Conservation (phyloP, 2,329 filamentous ascomycete genomes). For the Colletotrichum eremochloae region DNA sequence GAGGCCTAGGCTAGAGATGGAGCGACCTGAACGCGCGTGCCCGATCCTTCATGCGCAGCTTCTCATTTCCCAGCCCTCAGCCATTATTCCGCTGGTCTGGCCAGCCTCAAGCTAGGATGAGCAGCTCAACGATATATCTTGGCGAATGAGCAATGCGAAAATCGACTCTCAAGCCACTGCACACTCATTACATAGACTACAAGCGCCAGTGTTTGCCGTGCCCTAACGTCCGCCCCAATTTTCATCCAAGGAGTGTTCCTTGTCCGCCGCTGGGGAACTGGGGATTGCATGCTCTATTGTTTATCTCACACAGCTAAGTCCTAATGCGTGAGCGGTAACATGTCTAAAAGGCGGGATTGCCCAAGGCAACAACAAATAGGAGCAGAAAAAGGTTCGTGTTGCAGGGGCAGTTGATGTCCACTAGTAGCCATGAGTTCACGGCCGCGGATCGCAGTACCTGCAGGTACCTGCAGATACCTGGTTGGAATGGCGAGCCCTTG, state of each 20-base stretch:
- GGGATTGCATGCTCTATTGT: conserved; percentile 30
- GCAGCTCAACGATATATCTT: conserved; percentile 12
- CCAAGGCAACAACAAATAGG: background rate
- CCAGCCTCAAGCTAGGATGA: too few relatives aligned
- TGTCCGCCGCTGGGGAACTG: conserved; percentile 21
- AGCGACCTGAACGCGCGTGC: conserved; percentile 28
- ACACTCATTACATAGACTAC: background rate
- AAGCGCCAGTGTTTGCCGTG: conserved; percentile 7
- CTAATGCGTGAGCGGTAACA: conserved; percentile 11
- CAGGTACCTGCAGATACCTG: too few relatives aligned
- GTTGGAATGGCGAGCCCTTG: background rate
- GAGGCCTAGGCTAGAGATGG: conserved; percentile 25
- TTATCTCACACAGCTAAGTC: conserved; percentile 22
- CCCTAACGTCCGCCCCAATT: background rate
- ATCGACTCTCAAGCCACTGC: background rate
- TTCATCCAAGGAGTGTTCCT: conserved; percentile 27
- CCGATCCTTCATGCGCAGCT: conserved; percentile 17
- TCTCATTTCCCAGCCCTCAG: conserved; percentile 23
- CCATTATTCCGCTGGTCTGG: too few relatives aligned
- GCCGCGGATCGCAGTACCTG: background rate
- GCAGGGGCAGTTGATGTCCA: background rate
- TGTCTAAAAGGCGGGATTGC: background rate
- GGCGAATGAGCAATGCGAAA: background rate
- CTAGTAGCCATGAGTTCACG: background rate
- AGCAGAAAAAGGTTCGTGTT: background rate